Base-by-base conservation (phyloP, 345 rosid genomes). In the Corymbia maculata region DNA sequence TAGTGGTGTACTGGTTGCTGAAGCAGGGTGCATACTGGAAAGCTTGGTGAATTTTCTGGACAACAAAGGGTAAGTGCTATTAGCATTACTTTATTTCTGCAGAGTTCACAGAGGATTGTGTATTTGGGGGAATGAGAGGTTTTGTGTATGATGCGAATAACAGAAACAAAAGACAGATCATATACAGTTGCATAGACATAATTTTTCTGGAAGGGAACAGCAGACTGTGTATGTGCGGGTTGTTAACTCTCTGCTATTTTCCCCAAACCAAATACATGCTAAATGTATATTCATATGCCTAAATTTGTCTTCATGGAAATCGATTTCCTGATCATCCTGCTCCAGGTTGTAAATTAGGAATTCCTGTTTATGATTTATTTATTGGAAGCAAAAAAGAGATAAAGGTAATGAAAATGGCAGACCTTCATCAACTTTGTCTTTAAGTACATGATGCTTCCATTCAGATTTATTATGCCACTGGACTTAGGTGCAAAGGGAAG, bases 401-500 rank as follows among this genome's bases (percentile, higher is more conserved):
- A 86, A 53, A 86, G 21, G 10, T 32, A 30, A 32, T 86, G 87
- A 86, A 44, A 36, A 3, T 45, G 87, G 57, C 24, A n/a, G 36
- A 44, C n/a, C 61, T 57, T 50, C 52, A 36, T 70, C 82, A 70
- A 70, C 82, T 70, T 70, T 36, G 82, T 36, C 82, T 86, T 86
- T 87, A 92, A 92, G 91, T 68, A 57, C 90, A 86, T 89, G 44
- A 89, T 91, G 92, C 91, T 94, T 94, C 94, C 86, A 89, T 94
- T 94, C 97, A 98, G 99, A 94, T 97, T 97, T 94, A 88, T 95
- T 89, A 98, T 98, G 99, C 99, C 99, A 91, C 97, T 98, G 91
- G 99, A 98, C 98, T 93, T 98, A 86, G 99, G 99, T 93, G 98
- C 99, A 68, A 98, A 98, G 90, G 99, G 99, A 89, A 97, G 99